A percentile compares a stretch with the other conserved stretches of the same genome.
Conservation (phyloP, 805 yeast species). For the Kluyveromyces wickerhamii region DNA sequence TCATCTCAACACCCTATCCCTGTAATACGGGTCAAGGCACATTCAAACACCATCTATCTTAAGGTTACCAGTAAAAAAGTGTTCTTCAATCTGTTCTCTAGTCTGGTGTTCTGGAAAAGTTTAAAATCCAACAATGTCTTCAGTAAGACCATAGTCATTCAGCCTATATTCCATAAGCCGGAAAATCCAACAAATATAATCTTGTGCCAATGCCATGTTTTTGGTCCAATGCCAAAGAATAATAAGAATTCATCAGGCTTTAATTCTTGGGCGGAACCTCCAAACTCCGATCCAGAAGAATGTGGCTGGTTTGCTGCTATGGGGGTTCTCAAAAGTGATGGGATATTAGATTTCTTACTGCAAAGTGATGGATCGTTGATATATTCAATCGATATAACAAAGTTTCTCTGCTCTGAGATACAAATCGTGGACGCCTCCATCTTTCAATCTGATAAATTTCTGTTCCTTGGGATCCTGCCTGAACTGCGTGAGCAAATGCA, state of each 20-base stretch:
- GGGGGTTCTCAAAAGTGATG: slow-evolving; percentile 62
- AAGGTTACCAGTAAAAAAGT: slow-evolving; percentile 13
- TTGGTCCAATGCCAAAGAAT: slow-evolving; percentile 46
- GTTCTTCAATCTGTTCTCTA: slow-evolving; percentile 38
- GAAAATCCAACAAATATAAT: slow-evolving; percentile 32
- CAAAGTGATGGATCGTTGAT: slow-evolving; percentile 58
- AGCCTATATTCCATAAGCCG: slow-evolving; percentile 14
- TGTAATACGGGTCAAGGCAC: slow-evolving; percentile 13
- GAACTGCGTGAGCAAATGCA: slow-evolving; percentile 38
- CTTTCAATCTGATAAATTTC: slow-evolving; percentile 47
- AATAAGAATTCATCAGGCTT: slow-evolving; percentile 10
- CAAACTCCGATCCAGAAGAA: slow-evolving; percentile 29
- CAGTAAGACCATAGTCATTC: slow-evolving; percentile 40
- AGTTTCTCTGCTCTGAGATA: slow-evolving; percentile 51
- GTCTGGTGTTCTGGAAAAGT: slow-evolving; percentile 50
- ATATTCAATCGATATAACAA: slow-evolving; percentile 49
- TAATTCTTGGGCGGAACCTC: slow-evolving; percentile 4
- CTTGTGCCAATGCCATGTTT: slow-evolving; percentile 58
- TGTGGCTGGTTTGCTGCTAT: slow-evolving; percentile 62
- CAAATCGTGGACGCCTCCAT: slow-evolving; percentile 57
- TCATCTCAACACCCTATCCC: slow-evolving; percentile 9
- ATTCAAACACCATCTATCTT: slow-evolving; percentile 11
- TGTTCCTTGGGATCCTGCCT: slow-evolving; percentile 50
- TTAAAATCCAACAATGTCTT: slow-evolving; percentile 45
- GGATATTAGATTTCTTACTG: slow-evolving; percentile 48